phyloP scores from a whole-genome alignment of 768 basidiomycete genomes.

The Psilocybe cyanescens region DNA sequence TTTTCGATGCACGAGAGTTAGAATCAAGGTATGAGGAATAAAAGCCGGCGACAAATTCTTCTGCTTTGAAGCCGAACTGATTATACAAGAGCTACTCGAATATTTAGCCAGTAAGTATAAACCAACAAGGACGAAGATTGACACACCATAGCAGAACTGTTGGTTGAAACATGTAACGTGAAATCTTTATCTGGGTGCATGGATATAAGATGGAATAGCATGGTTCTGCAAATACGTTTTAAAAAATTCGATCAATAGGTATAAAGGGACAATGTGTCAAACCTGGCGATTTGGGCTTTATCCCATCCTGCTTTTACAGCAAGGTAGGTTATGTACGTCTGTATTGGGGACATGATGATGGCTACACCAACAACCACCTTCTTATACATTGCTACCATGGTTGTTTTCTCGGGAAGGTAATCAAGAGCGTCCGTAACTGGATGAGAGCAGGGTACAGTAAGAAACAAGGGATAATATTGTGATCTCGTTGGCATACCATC shows the following conservation, averaged over 20 bases:
- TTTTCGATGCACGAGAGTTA: conserved; percentile 73
- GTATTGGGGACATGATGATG: conserved; percentile 76
- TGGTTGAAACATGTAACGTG: conserved; percentile 81
- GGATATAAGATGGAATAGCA: conserved; percentile 77
- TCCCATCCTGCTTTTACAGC: conserved; percentile 84
- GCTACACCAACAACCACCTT: conserved; percentile 73
- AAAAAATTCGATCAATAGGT: conserved; percentile 1
- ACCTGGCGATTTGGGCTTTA: conserved; percentile 80
- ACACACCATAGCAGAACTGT: conserved; percentile 78
- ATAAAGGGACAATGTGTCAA: conserved; percentile 8
- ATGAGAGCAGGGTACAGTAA: neutral
- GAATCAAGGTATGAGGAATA: conserved; percentile 80
- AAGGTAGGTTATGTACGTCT: conserved; percentile 85
- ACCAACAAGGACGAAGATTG: neutral
- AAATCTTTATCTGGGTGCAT: conserved; percentile 79
- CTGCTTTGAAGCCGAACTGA: conserved; percentile 86
- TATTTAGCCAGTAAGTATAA: neutral
- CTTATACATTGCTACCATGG: conserved; percentile 77
- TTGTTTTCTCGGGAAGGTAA: conserved; percentile 71
- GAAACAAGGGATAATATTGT: neutral
- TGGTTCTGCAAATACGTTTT: conserved; percentile 48
- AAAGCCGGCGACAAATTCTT: conserved; percentile 82
- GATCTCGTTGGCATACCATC: conserved; percentile 50
- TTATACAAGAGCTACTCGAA: conserved; percentile 73
- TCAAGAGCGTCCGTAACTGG: conserved; percentile 74